Conservation (phyloP, 2,329 filamentous ascomycete species). For the Chaetomiaceae sp. region DNA sequence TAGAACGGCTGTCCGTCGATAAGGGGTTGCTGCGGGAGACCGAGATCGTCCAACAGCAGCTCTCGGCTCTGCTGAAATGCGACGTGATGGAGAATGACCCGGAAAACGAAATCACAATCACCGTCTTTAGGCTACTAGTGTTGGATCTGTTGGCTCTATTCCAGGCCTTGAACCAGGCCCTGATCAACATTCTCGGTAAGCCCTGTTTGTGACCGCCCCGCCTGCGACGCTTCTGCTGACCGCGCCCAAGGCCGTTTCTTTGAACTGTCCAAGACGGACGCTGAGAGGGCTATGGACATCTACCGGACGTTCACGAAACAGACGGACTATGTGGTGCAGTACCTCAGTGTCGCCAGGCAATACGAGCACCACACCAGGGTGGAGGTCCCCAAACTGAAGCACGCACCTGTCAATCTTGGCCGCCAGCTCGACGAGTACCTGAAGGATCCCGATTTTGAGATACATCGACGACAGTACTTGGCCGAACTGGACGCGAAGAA, state of each 20-base stretch:
- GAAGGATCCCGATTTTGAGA: conserved; percentile 89
- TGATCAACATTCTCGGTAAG: conserved; percentile 92
- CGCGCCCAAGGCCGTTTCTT: conserved; percentile 76
- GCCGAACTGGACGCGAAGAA: conserved; percentile 73
- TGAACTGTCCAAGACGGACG: conserved; percentile 92
- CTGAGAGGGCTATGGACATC: conserved; percentile 82
- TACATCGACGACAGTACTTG: conserved; percentile 85
- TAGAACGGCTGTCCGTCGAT: conserved; percentile 82
- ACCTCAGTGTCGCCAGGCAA: conserved; percentile 77
- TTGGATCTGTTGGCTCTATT: conserved; percentile 85
- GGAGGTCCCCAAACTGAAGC: conserved; percentile 94
- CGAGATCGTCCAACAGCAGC: conserved; percentile 82
- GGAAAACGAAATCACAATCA: conserved; percentile 94
- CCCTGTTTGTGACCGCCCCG: conserved; percentile 1
- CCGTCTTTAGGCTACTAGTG: conserved; percentile 85
- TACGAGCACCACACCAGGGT: conserved; percentile 89
- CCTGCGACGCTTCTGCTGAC: conserved; percentile 20
- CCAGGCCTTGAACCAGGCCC: conserved; percentile 91
- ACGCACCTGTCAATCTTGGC: conserved; percentile 87
- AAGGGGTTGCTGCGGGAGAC: conserved; percentile 91
- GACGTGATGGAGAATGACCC: conserved; percentile 80
- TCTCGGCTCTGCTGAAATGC: conserved; percentile 78
- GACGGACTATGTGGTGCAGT: conserved; percentile 88
- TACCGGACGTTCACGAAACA: conserved; percentile 89
- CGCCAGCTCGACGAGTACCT: conserved; percentile 91